Percentiles rank a stretch among this genome's conserved stretches.
Evolutionary conservation across 352 stramenopile genomes (phyloP).

Genomic region (Proteromonas lacertae): DNA sequence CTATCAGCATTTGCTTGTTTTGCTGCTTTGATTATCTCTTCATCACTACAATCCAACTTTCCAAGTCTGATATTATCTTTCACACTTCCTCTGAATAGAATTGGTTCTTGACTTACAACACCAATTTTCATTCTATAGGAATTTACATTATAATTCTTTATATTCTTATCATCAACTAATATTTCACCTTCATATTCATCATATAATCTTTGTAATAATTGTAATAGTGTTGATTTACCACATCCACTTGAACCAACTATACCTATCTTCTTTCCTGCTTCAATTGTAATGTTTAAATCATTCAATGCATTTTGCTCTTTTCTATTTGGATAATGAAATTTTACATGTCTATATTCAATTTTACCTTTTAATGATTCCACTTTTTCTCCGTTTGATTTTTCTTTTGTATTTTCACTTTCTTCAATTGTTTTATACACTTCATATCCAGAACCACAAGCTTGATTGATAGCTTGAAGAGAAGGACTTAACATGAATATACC

Average conservation of each 20-base stretch:
- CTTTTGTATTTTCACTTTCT: too few species aligned
- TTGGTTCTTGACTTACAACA: constrained; percentile 78
- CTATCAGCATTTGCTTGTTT: background rate
- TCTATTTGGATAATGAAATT: background rate
- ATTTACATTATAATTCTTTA: constrained; percentile 17
- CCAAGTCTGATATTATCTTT: constrained; percentile 45
- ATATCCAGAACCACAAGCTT: too few species aligned
- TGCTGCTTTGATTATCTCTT: background rate
- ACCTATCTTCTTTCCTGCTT: background rate
- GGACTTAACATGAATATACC: too few species aligned
- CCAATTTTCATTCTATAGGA: constrained; percentile 60
- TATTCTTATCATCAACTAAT: background rate
- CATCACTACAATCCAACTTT: background rate
- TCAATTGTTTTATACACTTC: too few species aligned
- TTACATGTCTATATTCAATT: background rate
- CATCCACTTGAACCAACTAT: background rate
- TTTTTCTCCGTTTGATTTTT: background rate
- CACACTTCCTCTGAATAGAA: constrained; percentile 88
- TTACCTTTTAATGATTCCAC: background rate
- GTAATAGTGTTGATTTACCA: too few species aligned
- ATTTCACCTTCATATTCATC: too few species aligned
- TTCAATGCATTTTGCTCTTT: background rate
- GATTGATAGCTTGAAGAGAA: too few species aligned
- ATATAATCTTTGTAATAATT: too few species aligned
- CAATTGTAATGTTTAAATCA: background rate